Percentiles rank a stretch among this genome's conserved stretches.
Conservation (phyloP, 2,329 filamentous ascomycete species). For the Scolecobasidium constrictum region DNA sequence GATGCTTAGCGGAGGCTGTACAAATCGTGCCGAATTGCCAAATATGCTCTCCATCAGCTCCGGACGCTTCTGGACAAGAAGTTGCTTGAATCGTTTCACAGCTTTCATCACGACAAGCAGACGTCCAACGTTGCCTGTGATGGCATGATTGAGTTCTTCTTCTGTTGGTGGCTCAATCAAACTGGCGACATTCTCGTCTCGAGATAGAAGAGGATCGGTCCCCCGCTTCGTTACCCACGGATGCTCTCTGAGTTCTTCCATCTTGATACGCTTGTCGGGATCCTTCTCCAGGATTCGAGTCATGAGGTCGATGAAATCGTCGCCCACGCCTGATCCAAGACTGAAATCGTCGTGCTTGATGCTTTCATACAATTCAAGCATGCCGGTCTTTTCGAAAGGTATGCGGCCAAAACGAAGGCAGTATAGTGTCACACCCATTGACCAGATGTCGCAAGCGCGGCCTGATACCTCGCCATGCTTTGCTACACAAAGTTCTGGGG, state of each 20-base stretch:
- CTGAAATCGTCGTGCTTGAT: conserved; percentile 62
- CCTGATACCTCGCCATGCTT: conserved; percentile 83
- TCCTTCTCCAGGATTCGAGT: conserved; percentile 69
- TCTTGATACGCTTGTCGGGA: conserved; percentile 68
- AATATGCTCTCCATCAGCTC: conserved; percentile 48
- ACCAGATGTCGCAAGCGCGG: conserved; percentile 90
- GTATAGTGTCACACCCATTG: conserved; percentile 92
- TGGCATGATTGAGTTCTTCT: conserved; percentile 80
- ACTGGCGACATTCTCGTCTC: conserved; percentile 76
- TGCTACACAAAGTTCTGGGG: conserved; percentile 80
- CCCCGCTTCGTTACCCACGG: conserved; percentile 84
- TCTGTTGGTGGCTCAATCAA: conserved; percentile 77
- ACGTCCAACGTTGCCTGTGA: conserved; percentile 81
- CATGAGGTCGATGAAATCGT: conserved; percentile 66
- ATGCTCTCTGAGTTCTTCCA: conserved; percentile 71
- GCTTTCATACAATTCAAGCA: conserved; percentile 81
- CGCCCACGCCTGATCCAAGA: conserved; percentile 53
- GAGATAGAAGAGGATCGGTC: conserved; percentile 64
- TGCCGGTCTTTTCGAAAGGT: conserved; percentile 68
- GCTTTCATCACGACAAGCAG: conserved; percentile 88
- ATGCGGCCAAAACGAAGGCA: conserved; percentile 83
- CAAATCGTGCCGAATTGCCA: conserved; percentile 46
- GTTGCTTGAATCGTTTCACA: conserved; percentile 74
- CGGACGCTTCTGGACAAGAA: conserved; percentile 49
- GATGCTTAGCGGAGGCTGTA: conserved; percentile 46